A percentile compares a stretch with the other conserved stretches of the same genome.
phyloP scores from a whole-genome alignment of 2,329 filamentous ascomycete species.

The Pestalotiopsis fici region DNA sequence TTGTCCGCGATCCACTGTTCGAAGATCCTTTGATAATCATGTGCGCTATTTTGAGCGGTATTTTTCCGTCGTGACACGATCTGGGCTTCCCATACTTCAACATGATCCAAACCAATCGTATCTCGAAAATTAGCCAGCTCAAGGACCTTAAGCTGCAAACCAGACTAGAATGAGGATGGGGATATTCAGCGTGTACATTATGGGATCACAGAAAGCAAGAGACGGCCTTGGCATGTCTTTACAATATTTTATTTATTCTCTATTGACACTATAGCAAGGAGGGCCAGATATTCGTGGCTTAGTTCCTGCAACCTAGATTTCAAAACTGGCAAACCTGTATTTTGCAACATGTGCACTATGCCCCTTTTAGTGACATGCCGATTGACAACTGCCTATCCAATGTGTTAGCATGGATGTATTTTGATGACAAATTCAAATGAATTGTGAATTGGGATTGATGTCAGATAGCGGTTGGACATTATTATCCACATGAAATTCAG shows the following conservation, averaged over 20 bases:
- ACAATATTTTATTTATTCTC: no score
- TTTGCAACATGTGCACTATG: no score
- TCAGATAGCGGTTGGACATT: slow-evolving; percentile 88
- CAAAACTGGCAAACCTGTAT: no score
- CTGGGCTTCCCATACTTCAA: neutral
- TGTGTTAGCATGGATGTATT: neutral
- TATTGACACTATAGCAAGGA: no score
- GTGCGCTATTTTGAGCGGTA: neutral
- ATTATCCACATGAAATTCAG: slow-evolving; percentile 73
- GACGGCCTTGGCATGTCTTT: no score
- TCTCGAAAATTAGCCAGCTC: neutral
- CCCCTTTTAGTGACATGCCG: no score
- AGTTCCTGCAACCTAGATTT: no score
- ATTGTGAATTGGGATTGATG: slow-evolving; percentile 16
- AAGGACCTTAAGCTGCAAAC: no score
- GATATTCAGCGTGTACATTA: no score
- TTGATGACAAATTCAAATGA: neutral
- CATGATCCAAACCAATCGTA: neutral
- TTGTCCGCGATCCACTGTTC: neutral
- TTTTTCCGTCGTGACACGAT: neutral
- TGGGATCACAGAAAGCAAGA: no score
- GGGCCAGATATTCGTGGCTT: no score
- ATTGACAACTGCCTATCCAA: neutral
- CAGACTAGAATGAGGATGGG: no score
- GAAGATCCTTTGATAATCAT: neutral